Base-by-base conservation (phyloP, 805 yeast species). In the Blastobotrys attinorum region DNA sequence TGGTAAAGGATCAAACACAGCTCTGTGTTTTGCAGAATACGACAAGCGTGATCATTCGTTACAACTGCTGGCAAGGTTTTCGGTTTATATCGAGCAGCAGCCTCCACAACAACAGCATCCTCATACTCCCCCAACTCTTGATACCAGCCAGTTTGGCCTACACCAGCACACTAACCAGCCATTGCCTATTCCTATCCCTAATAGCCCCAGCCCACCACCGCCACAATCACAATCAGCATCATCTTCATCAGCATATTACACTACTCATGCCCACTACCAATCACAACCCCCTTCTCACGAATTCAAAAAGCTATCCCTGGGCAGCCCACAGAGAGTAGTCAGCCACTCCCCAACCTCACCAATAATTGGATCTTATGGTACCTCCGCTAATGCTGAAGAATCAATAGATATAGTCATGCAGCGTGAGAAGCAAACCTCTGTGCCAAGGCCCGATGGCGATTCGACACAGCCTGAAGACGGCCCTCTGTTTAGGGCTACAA, bases 401-500 rank as follows among this genome's bases (percentile, higher is more conserved):
- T 17, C 44, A 32, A 32, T 43, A 22, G 41, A 45, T 25, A 31
- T 44, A 27, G 40, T 42, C 17, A 16, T 44, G 20, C 41, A 46
- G 44, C 31, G 36, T 27, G 37, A 51, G 38, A 43, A 50, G 43
- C 35, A 41, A 20, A 25, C 41, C 11, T 13, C 46, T n/a, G 54
- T 58, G 13, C 52, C 53, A 3, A 44, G 64, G 6, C 65, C 64
- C 5, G 52, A 51, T 15, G 53, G 51, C 5, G 58, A 55, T 21
- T 55, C 54, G 23, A 46, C 43, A 7, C 65, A 62, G 43, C 64
- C 66, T 4, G 72, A 67, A 42, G 73, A 69, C 40, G 72, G 73
- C 5, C 73, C 73, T 3, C 56, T 65, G 18, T 69, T 69, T 51
- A 56, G 73, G 16, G 67, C 70, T 17, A 61, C 70, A 3, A 53